Evolutionary conservation across 495 filamentous ascomycete species (phyloP).

Genomic region (Thermothielavioides terrestris): DNA sequence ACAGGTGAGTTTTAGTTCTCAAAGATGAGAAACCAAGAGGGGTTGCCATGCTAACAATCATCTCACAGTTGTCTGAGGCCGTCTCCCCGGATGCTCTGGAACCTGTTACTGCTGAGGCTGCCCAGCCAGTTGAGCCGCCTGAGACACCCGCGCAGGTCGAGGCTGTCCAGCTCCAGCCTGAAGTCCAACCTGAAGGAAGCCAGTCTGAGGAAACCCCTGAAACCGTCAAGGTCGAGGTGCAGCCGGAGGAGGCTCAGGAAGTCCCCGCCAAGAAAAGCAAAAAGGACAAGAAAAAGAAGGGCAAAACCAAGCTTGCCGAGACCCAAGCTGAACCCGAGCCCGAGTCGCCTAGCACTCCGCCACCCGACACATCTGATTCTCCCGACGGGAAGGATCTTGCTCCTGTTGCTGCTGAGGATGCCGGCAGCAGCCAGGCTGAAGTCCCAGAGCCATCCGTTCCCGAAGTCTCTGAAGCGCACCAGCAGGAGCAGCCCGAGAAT

Average conservation of each 20-base stretch:
- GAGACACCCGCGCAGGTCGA: neutral
- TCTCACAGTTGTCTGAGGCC: neutral
- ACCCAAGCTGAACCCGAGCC: slow-evolving; percentile 7
- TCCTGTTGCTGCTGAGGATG: neutral
- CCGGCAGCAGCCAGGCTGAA: neutral
- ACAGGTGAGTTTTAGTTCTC: neutral
- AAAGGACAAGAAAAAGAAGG: slow-evolving; percentile 15
- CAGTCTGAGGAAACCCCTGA: neutral
- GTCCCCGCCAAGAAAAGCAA: slow-evolving; percentile 6
- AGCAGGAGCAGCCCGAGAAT: neutral
- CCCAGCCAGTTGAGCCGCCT: neutral
- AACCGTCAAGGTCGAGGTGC: neutral
- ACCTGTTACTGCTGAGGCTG: neutral
- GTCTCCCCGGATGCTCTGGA: neutral
- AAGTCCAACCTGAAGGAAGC: too few species aligned
- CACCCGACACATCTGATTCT: neutral
- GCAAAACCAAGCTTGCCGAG: slow-evolving; percentile 14
- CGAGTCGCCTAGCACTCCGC: neutral
- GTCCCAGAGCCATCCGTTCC: neutral
- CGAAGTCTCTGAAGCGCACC: neutral
- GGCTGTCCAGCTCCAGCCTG: slow-evolving; percentile 11
- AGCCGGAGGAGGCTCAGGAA: neutral
- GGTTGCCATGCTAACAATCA: too few species aligned
- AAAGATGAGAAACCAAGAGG: neutral
- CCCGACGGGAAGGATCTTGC: neutral